phyloP scores from a whole-genome alignment of 441 rosid genomes.

The Kokia cookei region DNA sequence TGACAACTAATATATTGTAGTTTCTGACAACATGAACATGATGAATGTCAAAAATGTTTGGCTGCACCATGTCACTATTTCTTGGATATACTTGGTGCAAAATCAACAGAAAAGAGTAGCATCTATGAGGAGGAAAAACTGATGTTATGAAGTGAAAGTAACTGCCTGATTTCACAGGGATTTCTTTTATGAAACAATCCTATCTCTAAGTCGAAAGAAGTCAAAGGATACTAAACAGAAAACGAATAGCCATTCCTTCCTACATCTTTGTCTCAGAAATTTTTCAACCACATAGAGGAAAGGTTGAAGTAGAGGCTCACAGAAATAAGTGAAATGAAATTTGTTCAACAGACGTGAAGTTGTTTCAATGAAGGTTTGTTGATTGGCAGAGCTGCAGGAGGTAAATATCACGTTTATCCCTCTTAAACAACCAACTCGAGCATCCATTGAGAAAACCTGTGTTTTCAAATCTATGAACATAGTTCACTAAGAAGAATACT shows the following conservation, averaged over 20 bases:
- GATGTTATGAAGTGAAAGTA: neutral
- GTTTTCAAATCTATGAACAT: neutral
- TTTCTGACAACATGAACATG: neutral
- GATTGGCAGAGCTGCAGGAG: conserved; percentile 1
- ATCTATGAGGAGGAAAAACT: neutral
- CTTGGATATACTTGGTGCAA: neutral
- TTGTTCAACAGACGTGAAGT: neutral
- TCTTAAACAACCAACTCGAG: neutral
- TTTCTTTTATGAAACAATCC: neutral
- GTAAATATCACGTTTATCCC: neutral
- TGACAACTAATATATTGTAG: neutral
- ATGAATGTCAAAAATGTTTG: neutral
- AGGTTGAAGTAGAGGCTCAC: neutral
- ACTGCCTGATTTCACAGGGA: neutral
- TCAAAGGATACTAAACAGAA: neutral
- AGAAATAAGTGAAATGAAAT: neutral
- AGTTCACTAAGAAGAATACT: neutral
- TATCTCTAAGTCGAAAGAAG: neutral
- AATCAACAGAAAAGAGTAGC: neutral
- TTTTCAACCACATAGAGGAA: neutral
- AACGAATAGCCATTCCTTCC: neutral
- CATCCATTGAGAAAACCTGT: neutral
- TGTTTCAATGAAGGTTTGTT: neutral
- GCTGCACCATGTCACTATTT: neutral
- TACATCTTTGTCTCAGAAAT: neutral